Evolutionary conservation across 306 rosid genomes (phyloP).

Genomic region (Alnus glutinosa): DNA sequence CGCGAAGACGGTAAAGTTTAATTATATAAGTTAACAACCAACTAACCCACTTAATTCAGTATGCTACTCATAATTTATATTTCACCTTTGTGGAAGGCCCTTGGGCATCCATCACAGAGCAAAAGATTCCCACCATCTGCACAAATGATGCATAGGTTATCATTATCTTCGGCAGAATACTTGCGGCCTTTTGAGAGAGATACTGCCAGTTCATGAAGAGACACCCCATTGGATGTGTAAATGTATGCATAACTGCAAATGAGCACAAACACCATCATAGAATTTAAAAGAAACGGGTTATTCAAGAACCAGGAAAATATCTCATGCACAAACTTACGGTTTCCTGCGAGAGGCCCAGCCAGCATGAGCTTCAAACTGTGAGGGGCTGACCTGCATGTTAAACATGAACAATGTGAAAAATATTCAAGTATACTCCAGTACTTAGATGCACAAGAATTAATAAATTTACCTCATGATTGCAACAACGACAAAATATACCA

Average conservation of each 20-base stretch:
- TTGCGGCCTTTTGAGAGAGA: conserved; percentile 86
- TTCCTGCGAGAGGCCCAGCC: conserved; percentile 96
- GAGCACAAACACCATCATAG: conserved; percentile 30
- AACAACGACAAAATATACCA: conserved; percentile 92
- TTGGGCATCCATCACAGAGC: conserved; percentile 97
- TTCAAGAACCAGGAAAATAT: conserved; percentile 32
- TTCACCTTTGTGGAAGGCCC: conserved; percentile 97
- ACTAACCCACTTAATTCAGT: conserved; percentile 6
- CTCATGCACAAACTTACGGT: conserved; percentile 71
- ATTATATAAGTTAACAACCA: not conserved
- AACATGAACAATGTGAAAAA: conserved; percentile 25
- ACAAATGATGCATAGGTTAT: conserved; percentile 91
- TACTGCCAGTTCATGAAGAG: conserved; percentile 89
- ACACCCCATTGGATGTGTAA: conserved; percentile 90
- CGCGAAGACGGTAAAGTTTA: no score
- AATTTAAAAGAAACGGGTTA: conserved; percentile 24
- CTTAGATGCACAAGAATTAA: conserved; percentile 27
- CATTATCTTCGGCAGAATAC: conserved; percentile 78
- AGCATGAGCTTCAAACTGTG: conserved; percentile 95
- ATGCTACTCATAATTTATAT: conserved; percentile 18
- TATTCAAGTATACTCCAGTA: conserved; percentile 15
- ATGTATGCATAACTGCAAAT: conserved; percentile 90
- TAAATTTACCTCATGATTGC: conserved; percentile 71
- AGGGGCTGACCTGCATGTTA: conserved; percentile 88
- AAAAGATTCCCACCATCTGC: conserved; percentile 93